A percentile compares a stretch with the other conserved stretches of the same genome.
Evolutionary conservation across 495 filamentous ascomycete species (phyloP).

Genomic region (Penicillium bovifimosum): DNA sequence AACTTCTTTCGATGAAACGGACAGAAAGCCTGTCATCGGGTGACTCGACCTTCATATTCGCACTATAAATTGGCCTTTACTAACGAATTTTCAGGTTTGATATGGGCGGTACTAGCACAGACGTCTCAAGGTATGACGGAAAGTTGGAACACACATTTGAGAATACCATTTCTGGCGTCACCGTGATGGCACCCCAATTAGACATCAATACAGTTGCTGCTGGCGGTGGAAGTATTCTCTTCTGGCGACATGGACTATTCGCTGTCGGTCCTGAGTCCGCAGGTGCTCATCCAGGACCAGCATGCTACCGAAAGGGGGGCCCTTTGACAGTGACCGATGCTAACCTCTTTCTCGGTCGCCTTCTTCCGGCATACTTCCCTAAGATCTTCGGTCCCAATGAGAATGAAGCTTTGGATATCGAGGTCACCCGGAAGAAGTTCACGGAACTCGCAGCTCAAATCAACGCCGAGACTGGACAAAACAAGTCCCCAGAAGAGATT

Average conservation of each 20-base stretch:
- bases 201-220: constrained; percentile 98
- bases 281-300: constrained; percentile 86
- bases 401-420: constrained; percentile 74
- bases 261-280: constrained; percentile 95
- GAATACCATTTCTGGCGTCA: constrained; percentile 91
- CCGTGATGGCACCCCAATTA: constrained; percentile 89
- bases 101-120: constrained; percentile 93
- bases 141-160: constrained; percentile 96
- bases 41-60: no score
- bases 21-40: constrained; percentile 75
- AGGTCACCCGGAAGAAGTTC: constrained; percentile 71
- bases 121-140: constrained; percentile 90
- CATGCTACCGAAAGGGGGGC: constrained; percentile 91
- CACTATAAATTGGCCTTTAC: no score
- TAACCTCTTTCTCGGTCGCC: constrained; percentile 83
- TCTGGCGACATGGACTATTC: constrained; percentile 88
- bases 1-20: constrained; percentile 75
- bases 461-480: constrained; percentile 52
- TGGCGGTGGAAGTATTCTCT: constrained; percentile 83
- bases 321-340: constrained; percentile 92
- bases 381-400: constrained; percentile 95
- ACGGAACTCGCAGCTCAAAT: constrained; percentile 71
- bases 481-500: constrained; percentile 74
- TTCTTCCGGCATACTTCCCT: constrained; percentile 92
- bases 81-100: no score